A percentile compares a stretch with the other conserved stretches of the same genome.
phyloP scores from a whole-genome alignment of 352 stramenopile genomes.

The Phytophthora meadii region DNA sequence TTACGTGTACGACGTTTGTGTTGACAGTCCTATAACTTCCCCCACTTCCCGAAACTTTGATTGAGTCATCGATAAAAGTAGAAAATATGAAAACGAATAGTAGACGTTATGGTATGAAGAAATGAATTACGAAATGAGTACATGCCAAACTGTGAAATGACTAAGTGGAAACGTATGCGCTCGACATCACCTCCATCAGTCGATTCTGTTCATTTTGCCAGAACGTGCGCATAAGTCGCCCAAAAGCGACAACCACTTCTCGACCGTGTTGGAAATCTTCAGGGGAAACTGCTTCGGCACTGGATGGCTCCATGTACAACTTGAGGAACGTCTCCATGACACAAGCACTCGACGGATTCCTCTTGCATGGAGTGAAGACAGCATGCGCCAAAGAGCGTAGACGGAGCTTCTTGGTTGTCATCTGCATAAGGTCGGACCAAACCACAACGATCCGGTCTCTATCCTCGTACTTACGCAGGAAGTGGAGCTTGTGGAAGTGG shows the following conservation, averaged over 20 bases:
- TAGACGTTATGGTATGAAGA: too few species aligned
- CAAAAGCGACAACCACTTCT: conserved; percentile 17
- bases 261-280: conserved; percentile 16
- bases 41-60: too few species aligned
- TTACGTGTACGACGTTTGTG: too few species aligned
- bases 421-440: conserved; percentile 22
- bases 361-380: conserved; percentile 19
- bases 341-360: background rate
- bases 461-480: conserved; percentile 27
- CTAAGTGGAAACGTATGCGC: background rate
- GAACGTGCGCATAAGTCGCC: conserved; percentile 16
- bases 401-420: conserved; percentile 14
- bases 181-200: conserved; percentile 15
- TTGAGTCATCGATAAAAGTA: too few species aligned
- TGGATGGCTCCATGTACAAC: conserved; percentile 15
- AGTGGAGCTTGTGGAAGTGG: conserved; percentile 26
- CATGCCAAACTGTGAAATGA: background rate
- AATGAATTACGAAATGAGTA: background rate
- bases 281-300: background rate
- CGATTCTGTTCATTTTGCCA: conserved; percentile 25
- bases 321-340: conserved; percentile 23
- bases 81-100: too few species aligned
- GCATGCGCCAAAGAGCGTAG: conserved; percentile 9
- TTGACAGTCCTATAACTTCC: too few species aligned
- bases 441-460: conserved; percentile 19